Evolutionary conservation across 2,329 filamentous ascomycete genomes (phyloP).

Genomic region (Lachnellula hyalina): DNA sequence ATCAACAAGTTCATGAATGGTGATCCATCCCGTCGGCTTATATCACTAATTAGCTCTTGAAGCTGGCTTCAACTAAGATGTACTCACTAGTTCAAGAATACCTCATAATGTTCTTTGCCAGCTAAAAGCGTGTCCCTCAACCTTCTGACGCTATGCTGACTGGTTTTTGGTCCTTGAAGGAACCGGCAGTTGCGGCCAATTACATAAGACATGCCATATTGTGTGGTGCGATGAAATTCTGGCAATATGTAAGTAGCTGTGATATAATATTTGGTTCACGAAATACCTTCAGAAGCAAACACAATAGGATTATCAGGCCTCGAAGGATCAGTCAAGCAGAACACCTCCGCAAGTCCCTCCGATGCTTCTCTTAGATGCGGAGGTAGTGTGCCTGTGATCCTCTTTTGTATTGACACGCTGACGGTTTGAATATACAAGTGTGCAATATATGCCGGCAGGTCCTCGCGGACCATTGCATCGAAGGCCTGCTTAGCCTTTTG

Average conservation of each 20-base stretch:
- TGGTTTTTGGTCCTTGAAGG: constrained; percentile 69
- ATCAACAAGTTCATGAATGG: constrained; percentile 65
- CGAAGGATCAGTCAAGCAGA: constrained; percentile 71
- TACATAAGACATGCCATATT: constrained; percentile 68
- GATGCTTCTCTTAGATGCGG: constrained; percentile 61
- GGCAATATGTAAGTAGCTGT: constrained; percentile 4
- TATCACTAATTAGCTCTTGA: constrained; percentile 4
- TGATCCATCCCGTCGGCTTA: constrained; percentile 57
- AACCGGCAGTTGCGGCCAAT: constrained; percentile 76
- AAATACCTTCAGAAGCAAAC: constrained; percentile 66
- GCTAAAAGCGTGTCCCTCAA: constrained; percentile 55
- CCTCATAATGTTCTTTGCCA: constrained; percentile 67
- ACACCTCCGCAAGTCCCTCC: constrained; percentile 70
- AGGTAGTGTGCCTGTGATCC: constrained; percentile 63
- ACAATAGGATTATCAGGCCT: constrained; percentile 70
- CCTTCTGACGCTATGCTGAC: constrained; percentile 54
- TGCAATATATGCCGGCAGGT: constrained; percentile 67
- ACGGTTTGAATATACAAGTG: constrained; percentile 64
- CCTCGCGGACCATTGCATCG: constrained; percentile 57
- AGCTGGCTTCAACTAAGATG: neutral
- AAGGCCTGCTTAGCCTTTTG: constrained; percentile 62
- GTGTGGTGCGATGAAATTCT: constrained; percentile 71
- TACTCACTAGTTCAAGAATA: constrained; percentile 66
- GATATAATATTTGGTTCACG: neutral
- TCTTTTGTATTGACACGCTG: constrained; percentile 61